A percentile compares a stretch with the other conserved stretches of the same genome.
Conservation (phyloP, 768 basidiomycete species). For the Leccinum subtestaceum region DNA sequence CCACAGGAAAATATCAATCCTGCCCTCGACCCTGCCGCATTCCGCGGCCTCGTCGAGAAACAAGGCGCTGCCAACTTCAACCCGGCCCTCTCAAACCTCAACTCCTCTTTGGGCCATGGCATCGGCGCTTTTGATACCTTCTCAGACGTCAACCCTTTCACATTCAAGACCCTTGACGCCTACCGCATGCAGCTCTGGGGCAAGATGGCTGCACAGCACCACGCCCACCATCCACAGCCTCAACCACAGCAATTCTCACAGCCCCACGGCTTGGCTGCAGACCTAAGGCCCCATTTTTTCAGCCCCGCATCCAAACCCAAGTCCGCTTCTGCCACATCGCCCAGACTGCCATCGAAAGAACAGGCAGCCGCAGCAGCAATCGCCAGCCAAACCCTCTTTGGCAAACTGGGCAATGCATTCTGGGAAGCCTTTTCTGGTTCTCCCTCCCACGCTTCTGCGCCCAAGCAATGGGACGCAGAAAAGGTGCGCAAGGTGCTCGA, state of each 20-base stretch:
- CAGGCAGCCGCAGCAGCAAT: slow-evolving; percentile 52
- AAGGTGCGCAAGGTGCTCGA: slow-evolving; percentile 81
- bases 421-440: slow-evolving; percentile 85
- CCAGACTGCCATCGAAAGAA: slow-evolving; percentile 30
- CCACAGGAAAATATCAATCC: slow-evolving; percentile 29
- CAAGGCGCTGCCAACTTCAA: slow-evolving; percentile 31
- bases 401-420: slow-evolving; percentile 72
- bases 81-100: slow-evolving; percentile 30
- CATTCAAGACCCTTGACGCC: slow-evolving; percentile 82
- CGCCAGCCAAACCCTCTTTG: slow-evolving; percentile 72
- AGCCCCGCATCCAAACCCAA: slow-evolving; percentile 10
- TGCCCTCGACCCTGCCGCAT: slow-evolving; percentile 19
- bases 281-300: slow-evolving; percentile 40
- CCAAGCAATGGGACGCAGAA: slow-evolving; percentile 60
- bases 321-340: slow-evolving; percentile 40
- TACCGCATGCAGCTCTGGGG: slow-evolving; percentile 93
- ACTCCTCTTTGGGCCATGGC: slow-evolving; percentile 22
- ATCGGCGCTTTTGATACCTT: slow-evolving; percentile 68
- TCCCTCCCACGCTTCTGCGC: slow-evolving; percentile 16
- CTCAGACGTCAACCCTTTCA: slow-evolving; percentile 78
- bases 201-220: slow-evolving; percentile 78
- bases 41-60: slow-evolving; percentile 29
- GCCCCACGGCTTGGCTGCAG: slow-evolving; percentile 39
- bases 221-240: slow-evolving; percentile 39
- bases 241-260: slow-evolving; percentile 18